Conservation (phyloP, 2,329 filamentous ascomycete genomes). For the Fusarium sp. region DNA sequence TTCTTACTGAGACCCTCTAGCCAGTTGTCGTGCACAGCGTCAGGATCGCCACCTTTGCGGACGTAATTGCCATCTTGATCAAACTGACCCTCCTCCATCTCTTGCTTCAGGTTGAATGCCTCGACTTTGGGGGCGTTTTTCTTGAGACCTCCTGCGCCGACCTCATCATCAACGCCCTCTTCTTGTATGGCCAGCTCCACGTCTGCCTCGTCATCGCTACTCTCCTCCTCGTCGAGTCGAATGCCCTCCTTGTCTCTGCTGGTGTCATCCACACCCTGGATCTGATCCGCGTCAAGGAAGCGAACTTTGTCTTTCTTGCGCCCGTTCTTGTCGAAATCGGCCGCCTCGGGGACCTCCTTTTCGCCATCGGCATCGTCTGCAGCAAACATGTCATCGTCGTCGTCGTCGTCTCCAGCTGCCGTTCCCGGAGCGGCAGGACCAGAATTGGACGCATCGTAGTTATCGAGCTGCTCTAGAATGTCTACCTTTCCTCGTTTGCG, state of each 20-base stretch:
- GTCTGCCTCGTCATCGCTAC: constrained; percentile 71
- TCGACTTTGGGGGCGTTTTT: constrained; percentile 93
- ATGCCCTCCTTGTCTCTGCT: constrained; percentile 81
- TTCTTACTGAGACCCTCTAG: constrained; percentile 92
- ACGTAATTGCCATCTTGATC: constrained; percentile 93
- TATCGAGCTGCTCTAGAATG: constrained; percentile 62
- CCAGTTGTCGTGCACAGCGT: constrained; percentile 92
- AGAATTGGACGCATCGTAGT: constrained; percentile 59
- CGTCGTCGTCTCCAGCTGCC: constrained; percentile 67
- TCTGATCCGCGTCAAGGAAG: constrained; percentile 68
- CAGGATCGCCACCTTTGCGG: constrained; percentile 86
- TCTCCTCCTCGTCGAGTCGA: constrained; percentile 64
- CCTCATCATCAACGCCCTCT: constrained; percentile 83
- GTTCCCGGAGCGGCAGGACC: constrained; percentile 55
- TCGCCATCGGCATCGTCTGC: constrained; percentile 66
- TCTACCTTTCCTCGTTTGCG: constrained; percentile 61
- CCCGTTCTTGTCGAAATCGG: constrained; percentile 50
- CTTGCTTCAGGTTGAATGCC: constrained; percentile 91
- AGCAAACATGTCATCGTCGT: constrained; percentile 80
- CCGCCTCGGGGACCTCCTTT: constrained; percentile 45
- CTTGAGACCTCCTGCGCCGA: constrained; percentile 90
- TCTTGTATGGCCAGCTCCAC: constrained; percentile 76
- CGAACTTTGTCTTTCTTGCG: constrained; percentile 71
- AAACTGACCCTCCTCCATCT: constrained; percentile 92
- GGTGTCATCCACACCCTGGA: constrained; percentile 79